phyloP scores from a whole-genome alignment of 129 eudicot species.

The Arctium minus region DNA sequence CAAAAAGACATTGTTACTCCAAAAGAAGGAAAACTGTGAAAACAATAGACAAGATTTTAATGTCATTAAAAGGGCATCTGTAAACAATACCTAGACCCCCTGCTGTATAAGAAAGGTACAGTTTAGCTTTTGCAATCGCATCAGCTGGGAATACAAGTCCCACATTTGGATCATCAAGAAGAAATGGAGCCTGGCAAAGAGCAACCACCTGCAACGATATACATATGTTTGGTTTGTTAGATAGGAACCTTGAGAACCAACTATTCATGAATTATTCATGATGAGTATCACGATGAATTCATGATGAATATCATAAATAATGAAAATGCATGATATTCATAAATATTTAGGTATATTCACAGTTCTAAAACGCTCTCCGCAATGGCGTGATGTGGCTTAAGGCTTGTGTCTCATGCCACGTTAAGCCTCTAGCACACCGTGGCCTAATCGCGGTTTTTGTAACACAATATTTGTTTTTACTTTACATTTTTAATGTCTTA shows the following conservation, averaged over 20 bases:
- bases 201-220: slow-evolving; percentile 79
- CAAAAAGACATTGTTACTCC: slow-evolving; percentile 4
- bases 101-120: slow-evolving; percentile 71
- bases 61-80: background rate
- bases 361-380: no score
- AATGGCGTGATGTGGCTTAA: no score
- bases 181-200: slow-evolving; percentile 98
- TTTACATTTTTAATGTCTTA: no score
- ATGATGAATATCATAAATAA: no score
- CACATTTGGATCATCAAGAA: slow-evolving; percentile 97
- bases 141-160: slow-evolving; percentile 96
- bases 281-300: background rate
- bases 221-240: background rate
- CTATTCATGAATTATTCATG: background rate
- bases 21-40: background rate
- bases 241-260: background rate
- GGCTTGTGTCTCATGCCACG: no score
- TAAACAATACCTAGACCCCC: slow-evolving; percentile 89
- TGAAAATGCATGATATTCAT: background rate
- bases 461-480: no score
- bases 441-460: no score
- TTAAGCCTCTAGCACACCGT: no score
- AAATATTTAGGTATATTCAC: background rate
- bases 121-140: slow-evolving; percentile 92
- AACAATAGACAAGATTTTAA: background rate